Base-by-base conservation (phyloP, 164 flowering plant species). In the Cinnamomum chago region DNA sequence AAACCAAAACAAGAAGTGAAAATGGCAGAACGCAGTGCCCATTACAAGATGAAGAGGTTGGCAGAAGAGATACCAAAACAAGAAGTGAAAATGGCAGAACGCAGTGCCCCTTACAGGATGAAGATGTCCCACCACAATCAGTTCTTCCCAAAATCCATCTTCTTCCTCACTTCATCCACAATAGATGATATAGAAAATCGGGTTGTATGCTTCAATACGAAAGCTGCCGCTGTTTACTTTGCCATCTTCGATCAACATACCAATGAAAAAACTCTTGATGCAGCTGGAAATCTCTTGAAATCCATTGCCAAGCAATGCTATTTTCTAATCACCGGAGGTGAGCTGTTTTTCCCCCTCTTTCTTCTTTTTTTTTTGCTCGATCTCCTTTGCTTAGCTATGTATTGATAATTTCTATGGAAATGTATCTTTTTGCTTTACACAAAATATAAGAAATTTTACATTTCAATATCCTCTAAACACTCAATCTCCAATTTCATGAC, bases 211-310 rank as follows among this genome's bases (percentile, higher is more conserved):
- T 52, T 70, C 23, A 4, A 1, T 50, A 22, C 52, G 33, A 70
- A 70, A 70, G 72, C 72, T 2, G 72, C 40, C 50, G 62, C 72
- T 22, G 62, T 70, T 51, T 70, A 70, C 62, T 70, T 2, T 14
- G 62, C 72, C 62, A 50, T 70, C 62, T 50, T 9, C 12, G 62
- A 27, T 6, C 24, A 23, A 20, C 40, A 50, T 24, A 60, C 72
- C 18, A 18, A 70, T 52, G 62, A 52, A 1, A 67, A 67, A 30
- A 25, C 69, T 13, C 11, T 50, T 23, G 0, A n/a, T 5, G 22
- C 2, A 27, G 72, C 72, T 50, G 10, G 14, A 15, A 52, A 5
- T 17, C 23, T 50, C 33, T 50, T 70, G 30, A 14, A 23, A 25
- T 23, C 20, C 33, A 23, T 70, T 14, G 62, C 72, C 23, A 24